phyloP scores from a whole-genome alignment of 305 asterid genomes.

The Coffea humblotiana region DNA sequence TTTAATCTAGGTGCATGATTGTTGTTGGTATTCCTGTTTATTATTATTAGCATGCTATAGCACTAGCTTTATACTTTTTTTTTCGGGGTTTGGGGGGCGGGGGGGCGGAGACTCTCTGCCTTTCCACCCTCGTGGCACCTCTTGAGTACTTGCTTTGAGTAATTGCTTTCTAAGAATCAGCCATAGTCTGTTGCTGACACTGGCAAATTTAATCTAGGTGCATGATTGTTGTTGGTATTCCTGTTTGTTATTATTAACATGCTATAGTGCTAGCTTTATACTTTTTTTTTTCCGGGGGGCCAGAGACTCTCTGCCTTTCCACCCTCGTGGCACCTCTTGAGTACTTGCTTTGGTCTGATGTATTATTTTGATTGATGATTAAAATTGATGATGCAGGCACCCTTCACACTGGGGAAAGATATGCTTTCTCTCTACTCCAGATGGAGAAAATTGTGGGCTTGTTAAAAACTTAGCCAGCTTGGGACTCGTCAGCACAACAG shows the following conservation, averaged over 20 bases:
- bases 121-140: too few relatives aligned
- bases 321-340: neutral
- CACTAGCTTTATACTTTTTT: too few relatives aligned
- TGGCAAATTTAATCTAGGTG: neutral
- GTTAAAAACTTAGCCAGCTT: slow-evolving; percentile 88
- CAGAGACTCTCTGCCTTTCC: neutral
- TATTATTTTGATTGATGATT: slow-evolving; percentile 20
- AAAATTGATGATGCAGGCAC: slow-evolving; percentile 54
- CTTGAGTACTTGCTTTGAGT: too few relatives aligned
- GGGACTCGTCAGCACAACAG: slow-evolving; percentile 73
- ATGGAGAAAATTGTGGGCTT: slow-evolving; percentile 97
- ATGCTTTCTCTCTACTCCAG: slow-evolving; percentile 93
- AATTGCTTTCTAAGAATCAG: neutral
- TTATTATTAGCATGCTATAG: too few relatives aligned
- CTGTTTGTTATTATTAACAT: neutral
- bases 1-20: too few relatives aligned
- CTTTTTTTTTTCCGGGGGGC: neutral
- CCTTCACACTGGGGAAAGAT: slow-evolving; percentile 98
- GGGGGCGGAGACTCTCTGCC: too few relatives aligned
- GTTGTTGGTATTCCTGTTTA: too few relatives aligned
- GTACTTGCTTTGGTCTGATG: neutral
- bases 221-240: neutral
- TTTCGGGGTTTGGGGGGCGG: too few relatives aligned
- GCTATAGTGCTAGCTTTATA: neutral
- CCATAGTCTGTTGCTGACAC: neutral